Percentiles rank a stretch among this genome's conserved stretches.
phyloP scores from a whole-genome alignment of 2,329 filamentous ascomycete genomes.

The Microdochium trichocladiopsis region DNA sequence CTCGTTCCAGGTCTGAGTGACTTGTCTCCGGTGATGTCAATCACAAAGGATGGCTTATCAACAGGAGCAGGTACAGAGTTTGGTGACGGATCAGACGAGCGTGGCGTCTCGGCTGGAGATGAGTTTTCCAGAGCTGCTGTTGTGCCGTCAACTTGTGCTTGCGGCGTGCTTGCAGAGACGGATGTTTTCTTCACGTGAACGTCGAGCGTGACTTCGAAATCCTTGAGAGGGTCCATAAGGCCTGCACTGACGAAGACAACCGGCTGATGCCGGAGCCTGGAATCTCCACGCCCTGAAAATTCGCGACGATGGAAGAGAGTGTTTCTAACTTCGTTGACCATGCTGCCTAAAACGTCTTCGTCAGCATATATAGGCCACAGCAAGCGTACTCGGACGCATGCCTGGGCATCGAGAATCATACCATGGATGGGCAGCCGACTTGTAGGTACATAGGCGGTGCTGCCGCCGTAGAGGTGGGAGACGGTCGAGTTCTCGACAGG shows the following conservation, averaged over 20 bases:
- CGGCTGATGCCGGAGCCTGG: conserved; percentile 39
- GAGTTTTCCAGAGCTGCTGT: not conserved
- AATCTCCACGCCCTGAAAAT: conserved; percentile 24
- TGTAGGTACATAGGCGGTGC: conserved; percentile 4
- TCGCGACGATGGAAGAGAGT: conserved; percentile 37
- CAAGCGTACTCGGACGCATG: no score
- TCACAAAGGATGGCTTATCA: conserved; percentile 21
- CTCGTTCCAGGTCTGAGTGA: conserved; percentile 4
- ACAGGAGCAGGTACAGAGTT: not conserved
- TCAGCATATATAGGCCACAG: not conserved
- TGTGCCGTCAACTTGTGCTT: conserved; percentile 1
- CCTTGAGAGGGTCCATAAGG: conserved; percentile 39
- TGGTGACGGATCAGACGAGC: not conserved
- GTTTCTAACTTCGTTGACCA: conserved; percentile 42
- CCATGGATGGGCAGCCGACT: conserved; percentile 11
- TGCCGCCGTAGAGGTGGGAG: conserved; percentile 4
- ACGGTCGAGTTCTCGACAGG: not conserved
- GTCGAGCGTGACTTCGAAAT: conserved; percentile 18
- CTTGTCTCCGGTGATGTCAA: conserved; percentile 27
- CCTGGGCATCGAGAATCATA: conserved; percentile 4
- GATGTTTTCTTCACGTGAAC: conserved; percentile 1
- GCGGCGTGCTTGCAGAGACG: conserved; percentile 4
- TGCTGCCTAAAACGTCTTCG: conserved; percentile 10
- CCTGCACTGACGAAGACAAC: conserved; percentile 49
- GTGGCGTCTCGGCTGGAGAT: not conserved